These are phyloP conservation scores for Debaryomyces maramus DNA, from an alignment of 805 yeast genomes.

Conservation along the genomic window DNA sequence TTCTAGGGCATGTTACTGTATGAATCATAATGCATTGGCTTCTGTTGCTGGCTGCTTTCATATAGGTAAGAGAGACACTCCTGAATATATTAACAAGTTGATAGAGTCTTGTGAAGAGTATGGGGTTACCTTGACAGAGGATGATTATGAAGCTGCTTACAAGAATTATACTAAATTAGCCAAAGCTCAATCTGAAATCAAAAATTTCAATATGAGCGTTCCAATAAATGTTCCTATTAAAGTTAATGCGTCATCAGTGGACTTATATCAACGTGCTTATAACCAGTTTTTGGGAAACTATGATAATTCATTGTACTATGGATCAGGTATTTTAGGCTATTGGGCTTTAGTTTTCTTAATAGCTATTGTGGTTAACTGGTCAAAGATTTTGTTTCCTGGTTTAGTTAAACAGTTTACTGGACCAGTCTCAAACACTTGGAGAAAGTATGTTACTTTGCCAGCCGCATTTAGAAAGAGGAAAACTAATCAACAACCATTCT, in stretches of 20 bases:
- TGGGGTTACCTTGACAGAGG: constrained; percentile 20
- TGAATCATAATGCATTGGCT: constrained; percentile 26
- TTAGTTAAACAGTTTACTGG: constrained; percentile 30
- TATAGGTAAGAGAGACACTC: constrained; percentile 10
- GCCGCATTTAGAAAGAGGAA: constrained; percentile 19
- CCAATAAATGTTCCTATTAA: constrained; percentile 27
- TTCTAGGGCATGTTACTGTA: constrained; percentile 22
- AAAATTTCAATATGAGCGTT: constrained; percentile 20
- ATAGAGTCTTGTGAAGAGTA: constrained; percentile 21
- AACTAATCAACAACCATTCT: constrained; percentile 20
- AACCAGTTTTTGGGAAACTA: constrained; percentile 22
- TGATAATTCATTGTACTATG: constrained; percentile 25
- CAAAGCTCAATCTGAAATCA: constrained; percentile 16
- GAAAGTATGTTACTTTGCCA: constrained; percentile 23
- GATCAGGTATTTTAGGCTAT: constrained; percentile 45
- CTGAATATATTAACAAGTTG: constrained; percentile 8
- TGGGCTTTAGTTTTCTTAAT: constrained; percentile 48
- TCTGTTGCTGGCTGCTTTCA: constrained; percentile 30
- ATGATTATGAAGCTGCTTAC: constrained; percentile 16
- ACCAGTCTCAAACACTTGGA: constrained; percentile 19
- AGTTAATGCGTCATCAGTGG: constrained; percentile 14
- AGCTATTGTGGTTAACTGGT: constrained; percentile 45
- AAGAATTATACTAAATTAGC: constrained; percentile 16
- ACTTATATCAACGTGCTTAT: constrained; percentile 14
- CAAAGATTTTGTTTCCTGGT: constrained; percentile 38